Evolutionary conservation across 1,139 yeast species (phyloP), one percentile per base, ranked within the genome.

Genomic region (Yamadazyma songkhlaensis): DNA sequence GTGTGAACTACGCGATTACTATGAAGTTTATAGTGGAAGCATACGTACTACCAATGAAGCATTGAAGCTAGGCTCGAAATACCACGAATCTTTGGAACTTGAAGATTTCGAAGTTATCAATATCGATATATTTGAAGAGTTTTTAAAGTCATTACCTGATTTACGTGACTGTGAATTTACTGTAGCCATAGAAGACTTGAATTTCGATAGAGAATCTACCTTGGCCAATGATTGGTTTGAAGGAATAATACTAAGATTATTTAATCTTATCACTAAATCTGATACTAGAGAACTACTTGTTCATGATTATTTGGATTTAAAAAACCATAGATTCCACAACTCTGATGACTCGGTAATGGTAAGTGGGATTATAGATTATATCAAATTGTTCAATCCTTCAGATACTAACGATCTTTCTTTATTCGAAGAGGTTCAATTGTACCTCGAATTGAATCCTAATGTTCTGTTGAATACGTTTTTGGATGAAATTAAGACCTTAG

Each of bases 281-380:
- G 73, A 73, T 40, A 79, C 84, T 2, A 62, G 89, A 44, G 90
- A 84, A 51, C 53, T 83, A 4, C 55, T 78, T 36, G 71, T 79
- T 5, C 84, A 80, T 53, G 76, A 77, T 3, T 76, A 71, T 45
- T 46, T 79, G 13, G 61, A 74, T 46, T 44, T 64, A 1, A 41
- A 52, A 0, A 42, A 49, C 1, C 56, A 59, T 2, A 40, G 45
- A 6, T 52, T 73, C 24, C 32, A 31, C n/a, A n/a, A 44, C 32
- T n/a, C 40, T 10, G 44, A 48, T 1, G 46, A 54, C 8, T 60
- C 57, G 31, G 61, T 74, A 1, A 54, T 80, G 15, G 65, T 81
- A 4, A 79, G 85, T 50, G 90, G 89, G 1, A 61, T 83, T 2
- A 71, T 82, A 15, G 92, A 84, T 53, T 69, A 72, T 39, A 47